Conservation (phyloP, 2,329 filamentous ascomycete genomes). For the Pseudopyricularia javanii region DNA sequence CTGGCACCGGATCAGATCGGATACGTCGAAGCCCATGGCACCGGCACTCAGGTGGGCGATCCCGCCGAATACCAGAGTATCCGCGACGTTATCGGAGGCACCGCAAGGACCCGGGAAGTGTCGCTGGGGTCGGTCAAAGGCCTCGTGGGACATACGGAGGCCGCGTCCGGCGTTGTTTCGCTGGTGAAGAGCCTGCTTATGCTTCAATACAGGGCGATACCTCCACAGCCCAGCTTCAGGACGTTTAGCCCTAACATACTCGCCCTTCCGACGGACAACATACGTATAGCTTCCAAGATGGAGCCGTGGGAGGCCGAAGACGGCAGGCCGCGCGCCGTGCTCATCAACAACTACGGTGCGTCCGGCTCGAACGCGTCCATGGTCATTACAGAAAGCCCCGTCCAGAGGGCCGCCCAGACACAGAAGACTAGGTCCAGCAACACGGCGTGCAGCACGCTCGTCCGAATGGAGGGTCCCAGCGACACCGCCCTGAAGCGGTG, state of each 20-base stretch:
- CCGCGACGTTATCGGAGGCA: conserved; percentile 17
- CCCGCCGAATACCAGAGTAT: conserved; percentile 18
- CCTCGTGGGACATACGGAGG: conserved; percentile 20
- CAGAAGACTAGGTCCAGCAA: too few species aligned
- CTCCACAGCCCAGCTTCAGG: conserved; percentile 19
- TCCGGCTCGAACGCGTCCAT: conserved; percentile 15
- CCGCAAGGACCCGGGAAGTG: background rate
- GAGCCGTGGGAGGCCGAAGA: conserved; percentile 9
- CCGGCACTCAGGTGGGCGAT: conserved; percentile 28
- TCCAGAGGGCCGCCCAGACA: too few species aligned
- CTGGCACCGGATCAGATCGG: conserved; percentile 13
- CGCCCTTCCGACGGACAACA: conserved; percentile 5
- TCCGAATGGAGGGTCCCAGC: too few species aligned
- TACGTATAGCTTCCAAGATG: conserved; percentile 8
- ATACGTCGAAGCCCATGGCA: conserved; percentile 28
- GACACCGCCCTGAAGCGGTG: too few species aligned
- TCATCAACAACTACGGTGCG: conserved; percentile 25
- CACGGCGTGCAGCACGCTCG: too few species aligned
- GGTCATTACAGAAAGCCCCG: conserved; percentile 8
- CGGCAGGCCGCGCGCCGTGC: conserved; percentile 4
- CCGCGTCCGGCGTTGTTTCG: conserved; percentile 14
- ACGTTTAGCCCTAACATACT: conserved; percentile 14
- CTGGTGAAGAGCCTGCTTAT: conserved; percentile 20
- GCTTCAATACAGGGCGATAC: conserved; percentile 13
- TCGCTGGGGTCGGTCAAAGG: conserved; percentile 19